phyloP scores from a whole-genome alignment of 768 basidiomycete species.

The Hemileccinum impolitum region DNA sequence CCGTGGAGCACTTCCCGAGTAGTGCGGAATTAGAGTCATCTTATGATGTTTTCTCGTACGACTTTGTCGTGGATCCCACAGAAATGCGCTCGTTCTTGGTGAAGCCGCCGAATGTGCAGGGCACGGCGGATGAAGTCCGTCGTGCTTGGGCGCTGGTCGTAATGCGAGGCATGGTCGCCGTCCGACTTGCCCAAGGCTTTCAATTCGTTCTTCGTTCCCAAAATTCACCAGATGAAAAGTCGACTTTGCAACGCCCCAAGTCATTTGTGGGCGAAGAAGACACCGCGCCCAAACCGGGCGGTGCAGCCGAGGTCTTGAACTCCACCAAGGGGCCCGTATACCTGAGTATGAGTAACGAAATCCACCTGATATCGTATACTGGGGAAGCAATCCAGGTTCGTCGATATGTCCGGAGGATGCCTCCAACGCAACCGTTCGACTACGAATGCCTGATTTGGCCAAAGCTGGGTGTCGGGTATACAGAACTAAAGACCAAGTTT shows the following conservation, averaged over 20 bases:
- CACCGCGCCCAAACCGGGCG: constrained; percentile 49
- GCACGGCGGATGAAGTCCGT: constrained; percentile 54
- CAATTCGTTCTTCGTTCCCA: constrained; percentile 74
- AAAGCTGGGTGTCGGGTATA: constrained; percentile 83
- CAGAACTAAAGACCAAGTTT: constrained; percentile 72
- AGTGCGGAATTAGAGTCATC: constrained; percentile 68
- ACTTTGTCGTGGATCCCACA: constrained; percentile 78
- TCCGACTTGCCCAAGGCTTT: constrained; percentile 90
- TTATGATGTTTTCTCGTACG: constrained; percentile 83
- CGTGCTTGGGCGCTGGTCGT: constrained; percentile 73
- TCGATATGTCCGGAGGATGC: constrained; percentile 76
- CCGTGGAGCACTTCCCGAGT: constrained; percentile 84
- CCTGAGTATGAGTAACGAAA: constrained; percentile 92
- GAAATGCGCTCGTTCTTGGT: constrained; percentile 89
- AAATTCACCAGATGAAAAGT: constrained; percentile 31
- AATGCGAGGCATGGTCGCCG: constrained; percentile 92
- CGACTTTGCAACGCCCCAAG: constrained; percentile 45
- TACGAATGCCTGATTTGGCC: constrained; percentile 96
- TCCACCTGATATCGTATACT: constrained; percentile 88
- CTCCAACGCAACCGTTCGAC: constrained; percentile 56
- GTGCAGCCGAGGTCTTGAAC: constrained; percentile 63
- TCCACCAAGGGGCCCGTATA: constrained; percentile 73
- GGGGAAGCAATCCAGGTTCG: constrained; percentile 89
- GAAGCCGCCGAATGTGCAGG: constrained; percentile 50
- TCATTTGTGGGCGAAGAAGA: constrained; percentile 58